These are phyloP conservation scores for Chloris gayana DNA, from an alignment of 176 grass and related monocot genomes.

Conservation along the genomic window DNA sequence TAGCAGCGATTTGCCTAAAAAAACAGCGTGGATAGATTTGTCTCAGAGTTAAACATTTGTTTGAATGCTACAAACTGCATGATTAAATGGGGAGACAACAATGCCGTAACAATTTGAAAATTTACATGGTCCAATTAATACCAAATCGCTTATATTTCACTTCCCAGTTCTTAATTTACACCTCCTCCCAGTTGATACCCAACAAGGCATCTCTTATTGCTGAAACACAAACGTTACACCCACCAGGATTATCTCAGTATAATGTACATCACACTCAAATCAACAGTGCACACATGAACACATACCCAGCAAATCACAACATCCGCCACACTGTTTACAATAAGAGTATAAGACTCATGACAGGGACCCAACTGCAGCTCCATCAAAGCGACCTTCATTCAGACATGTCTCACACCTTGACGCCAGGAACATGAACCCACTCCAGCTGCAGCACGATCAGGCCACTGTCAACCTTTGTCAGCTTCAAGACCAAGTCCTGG, in stretches of 20 bases:
- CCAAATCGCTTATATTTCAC: neutral
- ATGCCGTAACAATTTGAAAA: neutral
- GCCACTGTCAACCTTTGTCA: constrained; percentile 68
- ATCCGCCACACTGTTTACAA: constrained; percentile 17
- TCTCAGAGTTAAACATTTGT: too few relatives aligned
- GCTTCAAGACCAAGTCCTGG: constrained; percentile 76
- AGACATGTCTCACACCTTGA: constrained; percentile 30
- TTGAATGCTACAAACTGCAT: too few relatives aligned
- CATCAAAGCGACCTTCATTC: constrained; percentile 5
- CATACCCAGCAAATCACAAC: constrained; percentile 4
- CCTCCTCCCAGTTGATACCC: neutral
- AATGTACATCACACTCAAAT: neutral
- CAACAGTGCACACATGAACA: constrained; percentile 7
- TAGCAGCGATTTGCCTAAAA: too few relatives aligned
- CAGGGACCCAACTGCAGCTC: constrained; percentile 10
- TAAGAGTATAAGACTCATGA: neutral
- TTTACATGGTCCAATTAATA: neutral
- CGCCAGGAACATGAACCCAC: constrained; percentile 68
- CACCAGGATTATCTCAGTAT: constrained; percentile 18
- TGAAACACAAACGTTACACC: constrained; percentile 17
- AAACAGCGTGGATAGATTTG: too few relatives aligned
- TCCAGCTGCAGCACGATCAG: constrained; percentile 73
- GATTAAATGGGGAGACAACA: too few relatives aligned
- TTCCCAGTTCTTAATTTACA: constrained; percentile 25
- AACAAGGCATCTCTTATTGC: constrained; percentile 32